Evolutionary conservation across 2,329 filamentous ascomycete species (phyloP).

Genomic region (Clonostachys chloroleuca): DNA sequence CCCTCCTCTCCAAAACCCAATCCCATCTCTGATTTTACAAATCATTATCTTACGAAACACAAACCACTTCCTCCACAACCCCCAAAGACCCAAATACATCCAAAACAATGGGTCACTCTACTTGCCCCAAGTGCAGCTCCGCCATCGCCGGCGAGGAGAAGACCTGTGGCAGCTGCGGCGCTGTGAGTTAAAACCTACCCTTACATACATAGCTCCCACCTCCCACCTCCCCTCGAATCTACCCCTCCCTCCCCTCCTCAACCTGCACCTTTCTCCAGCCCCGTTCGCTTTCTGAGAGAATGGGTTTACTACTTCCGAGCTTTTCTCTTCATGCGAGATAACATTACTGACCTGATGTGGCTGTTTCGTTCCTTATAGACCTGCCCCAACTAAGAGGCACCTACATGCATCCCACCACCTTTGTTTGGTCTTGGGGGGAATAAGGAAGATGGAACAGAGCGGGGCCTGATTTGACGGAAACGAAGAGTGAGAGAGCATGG

Average conservation of each 20-base stretch:
- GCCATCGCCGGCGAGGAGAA: slow-evolving; percentile 38
- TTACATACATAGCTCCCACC: too few relatives aligned
- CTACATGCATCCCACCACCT: background rate
- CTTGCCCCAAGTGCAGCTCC: slow-evolving; percentile 55
- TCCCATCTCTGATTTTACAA: slow-evolving; percentile 8
- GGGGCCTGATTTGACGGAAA: too few relatives aligned
- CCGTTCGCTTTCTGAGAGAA: too few relatives aligned
- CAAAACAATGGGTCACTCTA: slow-evolving; percentile 28
- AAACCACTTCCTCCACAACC: slow-evolving; percentile 3
- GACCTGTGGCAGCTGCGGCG: slow-evolving; percentile 51
- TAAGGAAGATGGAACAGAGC: too few relatives aligned
- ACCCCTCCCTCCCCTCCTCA: background rate
- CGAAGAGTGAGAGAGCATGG: too few relatives aligned
- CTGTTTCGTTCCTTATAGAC: slow-evolving; percentile 10
- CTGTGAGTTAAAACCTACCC: slow-evolving; percentile 34
- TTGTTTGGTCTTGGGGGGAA: background rate
- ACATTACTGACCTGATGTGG: background rate
- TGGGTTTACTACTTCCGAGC: background rate
- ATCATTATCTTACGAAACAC: background rate
- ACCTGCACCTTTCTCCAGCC: background rate
- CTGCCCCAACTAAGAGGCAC: slow-evolving; percentile 19
- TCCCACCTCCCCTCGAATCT: background rate
- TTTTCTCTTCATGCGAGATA: background rate
- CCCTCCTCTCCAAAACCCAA: background rate
- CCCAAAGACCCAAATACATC: slow-evolving; percentile 1